These are phyloP conservation scores for Herpomyces periplanetae DNA, from an alignment of 2,329 filamentous ascomycete species.

Conservation along the genomic window DNA sequence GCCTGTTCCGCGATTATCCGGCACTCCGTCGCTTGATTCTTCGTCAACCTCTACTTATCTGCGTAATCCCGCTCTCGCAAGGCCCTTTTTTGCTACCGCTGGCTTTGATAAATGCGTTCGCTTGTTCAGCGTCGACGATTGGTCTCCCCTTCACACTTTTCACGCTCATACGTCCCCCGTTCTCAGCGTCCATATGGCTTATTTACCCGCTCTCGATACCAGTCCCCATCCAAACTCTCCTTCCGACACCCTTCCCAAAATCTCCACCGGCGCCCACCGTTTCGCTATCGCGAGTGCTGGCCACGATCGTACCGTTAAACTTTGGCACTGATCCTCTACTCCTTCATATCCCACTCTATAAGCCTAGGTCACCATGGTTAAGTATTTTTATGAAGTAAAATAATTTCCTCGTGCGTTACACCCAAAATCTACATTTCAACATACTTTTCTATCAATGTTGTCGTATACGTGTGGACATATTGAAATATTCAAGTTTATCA, in stretches of 20 bases:
- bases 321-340: too few species aligned
- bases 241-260: too few species aligned
- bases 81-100: constrained; percentile 58
- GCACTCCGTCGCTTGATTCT: constrained; percentile 1
- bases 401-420: too few species aligned
- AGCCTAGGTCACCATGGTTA: too few species aligned
- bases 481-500: too few species aligned
- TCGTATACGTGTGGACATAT: too few species aligned
- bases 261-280: too few species aligned
- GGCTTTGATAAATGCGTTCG: constrained; percentile 89
- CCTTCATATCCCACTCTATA: too few species aligned
- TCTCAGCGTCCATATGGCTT: constrained; percentile 63
- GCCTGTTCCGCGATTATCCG: constrained; percentile 1
- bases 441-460: too few species aligned
- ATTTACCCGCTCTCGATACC: constrained; percentile 62
- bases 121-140: constrained; percentile 82
- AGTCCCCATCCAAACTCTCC: constrained; percentile 48
- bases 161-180: too few species aligned
- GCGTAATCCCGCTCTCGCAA: constrained; percentile 35
- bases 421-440: too few species aligned
- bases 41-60: constrained; percentile 5
- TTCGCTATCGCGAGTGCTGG: constrained; percentile 85
- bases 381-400: too few species aligned
- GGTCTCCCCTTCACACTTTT: constrained; percentile 53
- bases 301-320: constrained; percentile 71